Conservation (phyloP, 441 rosid species). For the Jatropha multifida region DNA sequence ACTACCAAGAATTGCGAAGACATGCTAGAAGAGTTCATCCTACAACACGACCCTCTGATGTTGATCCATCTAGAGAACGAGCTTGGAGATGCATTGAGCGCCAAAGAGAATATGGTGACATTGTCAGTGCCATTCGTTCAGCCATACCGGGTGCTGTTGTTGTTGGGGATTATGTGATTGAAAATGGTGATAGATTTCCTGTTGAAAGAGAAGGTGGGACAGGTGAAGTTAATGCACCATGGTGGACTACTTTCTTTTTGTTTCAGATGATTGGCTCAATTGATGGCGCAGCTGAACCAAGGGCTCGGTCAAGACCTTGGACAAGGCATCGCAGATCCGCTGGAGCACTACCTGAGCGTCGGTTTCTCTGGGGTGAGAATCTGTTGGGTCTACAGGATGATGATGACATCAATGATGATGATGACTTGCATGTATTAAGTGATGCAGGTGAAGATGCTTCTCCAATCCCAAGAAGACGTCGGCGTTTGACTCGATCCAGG, state of each 20-base stretch:
- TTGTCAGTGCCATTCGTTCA: conserved; percentile 80
- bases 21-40: conserved; percentile 93
- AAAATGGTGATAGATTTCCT: conserved; percentile 72
- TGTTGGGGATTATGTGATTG: conserved; percentile 91
- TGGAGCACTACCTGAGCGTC: conserved; percentile 54
- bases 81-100: conserved; percentile 94
- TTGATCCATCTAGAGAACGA: conserved; percentile 84
- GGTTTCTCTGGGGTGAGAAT: conserved; percentile 91
- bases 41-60: conserved; percentile 70
- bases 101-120: conserved; percentile 90
- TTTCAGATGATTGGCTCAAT: conserved; percentile 84
- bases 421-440: conserved; percentile 48
- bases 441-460: conserved; percentile 55
- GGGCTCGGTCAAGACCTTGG: conserved; percentile 81
- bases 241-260: conserved; percentile 73
- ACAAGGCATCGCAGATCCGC: conserved; percentile 62
- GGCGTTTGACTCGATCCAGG: conserved; percentile 63
- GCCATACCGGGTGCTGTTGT: conserved; percentile 94
- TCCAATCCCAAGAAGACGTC: conserved; percentile 64
- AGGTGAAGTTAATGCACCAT: conserved; percentile 51
- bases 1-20: conserved; percentile 73
- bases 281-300: conserved; percentile 56
- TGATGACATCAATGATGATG: conserved; percentile 36
- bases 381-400: conserved; percentile 71
- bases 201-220: conserved; percentile 52